Base-by-base conservation (phyloP, 768 basidiomycete genomes). In the Serendipita sp. region DNA sequence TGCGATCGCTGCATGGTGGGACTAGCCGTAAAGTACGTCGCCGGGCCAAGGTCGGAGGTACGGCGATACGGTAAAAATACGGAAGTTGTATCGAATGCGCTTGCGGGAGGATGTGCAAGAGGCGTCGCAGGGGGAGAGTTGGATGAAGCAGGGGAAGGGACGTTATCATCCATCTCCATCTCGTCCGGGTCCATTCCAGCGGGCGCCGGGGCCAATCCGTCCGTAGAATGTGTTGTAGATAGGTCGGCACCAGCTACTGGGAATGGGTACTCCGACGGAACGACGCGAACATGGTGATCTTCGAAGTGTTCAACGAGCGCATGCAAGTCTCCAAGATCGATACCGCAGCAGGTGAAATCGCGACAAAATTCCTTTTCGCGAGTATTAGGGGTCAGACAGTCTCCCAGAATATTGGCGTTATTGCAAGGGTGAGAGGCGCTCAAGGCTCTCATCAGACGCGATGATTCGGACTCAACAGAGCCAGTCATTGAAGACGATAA, bases 261-360 rank as follows among this genome's bases (percentile, higher is more conserved):
- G 66, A 68, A 48, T 34, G 70, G 71, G n/a, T 71, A 72, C 10
- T 79, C 74, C 10, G 71, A 67, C 13, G 77, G 74, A 46, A 86
- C 72, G 65, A 91, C 83, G 70, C 88, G 80, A 71, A 94, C 87
- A 72, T 95, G 92, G 53, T 84, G 83, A 66, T 91, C 87, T 70
- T 95, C 92, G 68, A 94, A 93, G 71, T 95, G 92, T 73, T 94
- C 90, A 2, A 95, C 80, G 10, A 95, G 83, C 2, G 89, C 86
- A 66, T 89, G 87, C 0, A 89, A 79, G 69, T 89, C 87, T 36
- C 80, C 78, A 16, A 91, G 79, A 67, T 85, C 80, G 62, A 87
- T 75, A 8, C 91, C 91, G 71, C 92, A 96, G 74, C 93, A 96
- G 1, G 84, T 84, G 76, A 92, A 96, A 72, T 95, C 86, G 67